Conservation (phyloP, 2,329 filamentous ascomycete genomes). For the Mollisia scopiformis region DNA sequence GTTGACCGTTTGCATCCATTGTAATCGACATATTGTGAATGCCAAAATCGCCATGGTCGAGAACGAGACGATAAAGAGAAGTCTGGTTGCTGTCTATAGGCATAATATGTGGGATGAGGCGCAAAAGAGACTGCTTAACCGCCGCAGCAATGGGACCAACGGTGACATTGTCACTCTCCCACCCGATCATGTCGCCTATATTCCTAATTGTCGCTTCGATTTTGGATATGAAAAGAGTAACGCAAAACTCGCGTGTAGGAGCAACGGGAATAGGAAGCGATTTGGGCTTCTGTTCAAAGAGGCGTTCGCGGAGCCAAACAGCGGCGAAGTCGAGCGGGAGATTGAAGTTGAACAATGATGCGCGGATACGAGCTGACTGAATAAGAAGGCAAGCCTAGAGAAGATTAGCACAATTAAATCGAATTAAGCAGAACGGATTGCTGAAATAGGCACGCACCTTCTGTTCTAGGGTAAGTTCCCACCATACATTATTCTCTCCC, state of each 20-base stretch:
- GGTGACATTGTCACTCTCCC: slow-evolving; percentile 25
- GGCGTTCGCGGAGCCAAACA: slow-evolving; percentile 28
- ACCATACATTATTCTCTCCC: slow-evolving; percentile 20
- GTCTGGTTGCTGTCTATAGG: slow-evolving; percentile 15
- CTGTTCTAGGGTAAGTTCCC: slow-evolving; percentile 4
- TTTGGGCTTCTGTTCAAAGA: slow-evolving; percentile 31
- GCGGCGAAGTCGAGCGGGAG: slow-evolving; percentile 8
- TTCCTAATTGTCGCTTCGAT: slow-evolving; percentile 32
- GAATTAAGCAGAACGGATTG: slow-evolving; percentile 4
- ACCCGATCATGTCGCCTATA: slow-evolving; percentile 33
- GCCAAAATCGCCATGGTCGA: slow-evolving; percentile 38
- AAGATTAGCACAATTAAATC: slow-evolving; percentile 10
- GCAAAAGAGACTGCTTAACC: slow-evolving; percentile 34
- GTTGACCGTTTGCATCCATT: slow-evolving; percentile 21
- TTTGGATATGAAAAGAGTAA: slow-evolving; percentile 31
- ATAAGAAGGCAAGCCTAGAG: slow-evolving; percentile 12
- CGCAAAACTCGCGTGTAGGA: slow-evolving; percentile 30
- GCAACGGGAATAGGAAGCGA: slow-evolving; percentile 28
- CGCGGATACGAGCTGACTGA: slow-evolving; percentile 8
- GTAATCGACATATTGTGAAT: slow-evolving; percentile 37
- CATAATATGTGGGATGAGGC: slow-evolving; percentile 29
- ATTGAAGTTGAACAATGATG: slow-evolving; percentile 13
- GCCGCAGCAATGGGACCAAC: slow-evolving; percentile 11
- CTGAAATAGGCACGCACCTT: slow-evolving; percentile 2
- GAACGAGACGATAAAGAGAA: slow-evolving; percentile 36